These are phyloP conservation scores for Pachysandra terminalis DNA, from an alignment of 164 flowering plant species.

Conservation along the genomic window DNA sequence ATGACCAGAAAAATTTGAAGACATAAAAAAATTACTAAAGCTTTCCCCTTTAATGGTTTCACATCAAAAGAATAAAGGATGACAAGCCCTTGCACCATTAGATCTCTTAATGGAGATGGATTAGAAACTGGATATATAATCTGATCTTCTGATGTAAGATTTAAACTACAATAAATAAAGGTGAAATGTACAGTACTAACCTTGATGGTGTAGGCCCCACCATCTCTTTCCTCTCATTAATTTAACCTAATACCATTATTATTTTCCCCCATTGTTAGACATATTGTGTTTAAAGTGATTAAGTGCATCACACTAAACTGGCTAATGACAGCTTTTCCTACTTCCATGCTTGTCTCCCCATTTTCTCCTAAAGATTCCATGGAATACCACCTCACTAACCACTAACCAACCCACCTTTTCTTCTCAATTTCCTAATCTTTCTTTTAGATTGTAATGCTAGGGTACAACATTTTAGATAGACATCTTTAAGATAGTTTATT, in stretches of 20 bases:
- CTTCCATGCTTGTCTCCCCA: constrained; percentile 15
- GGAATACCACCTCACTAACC: constrained; percentile 21
- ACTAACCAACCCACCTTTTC: constrained; percentile 7
- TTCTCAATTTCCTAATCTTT: not conserved
- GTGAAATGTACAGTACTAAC: not conserved
- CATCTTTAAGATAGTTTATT: no score
- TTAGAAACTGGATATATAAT: no score
- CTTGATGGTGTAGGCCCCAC: constrained; percentile 3
- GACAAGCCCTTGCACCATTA: not conserved
- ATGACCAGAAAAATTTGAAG: not conserved
- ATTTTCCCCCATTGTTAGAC: constrained; percentile 9
- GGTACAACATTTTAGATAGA: no score
- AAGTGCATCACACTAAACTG: constrained; percentile 18
- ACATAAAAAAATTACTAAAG: no score
- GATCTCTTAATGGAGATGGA: no score
- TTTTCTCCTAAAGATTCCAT: not conserved
- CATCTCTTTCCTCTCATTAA: not conserved
- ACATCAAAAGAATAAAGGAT: not conserved
- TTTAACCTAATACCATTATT: constrained; percentile 1
- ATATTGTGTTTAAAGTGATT: constrained; percentile 18
- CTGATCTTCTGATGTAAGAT: no score
- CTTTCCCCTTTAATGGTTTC: no score
- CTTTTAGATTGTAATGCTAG: constrained; percentile 26
- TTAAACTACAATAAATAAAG: no score
- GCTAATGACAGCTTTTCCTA: constrained; percentile 21